Conservation (phyloP, 2,329 filamentous ascomycete genomes). For the Pseudodiploospora longispora region DNA sequence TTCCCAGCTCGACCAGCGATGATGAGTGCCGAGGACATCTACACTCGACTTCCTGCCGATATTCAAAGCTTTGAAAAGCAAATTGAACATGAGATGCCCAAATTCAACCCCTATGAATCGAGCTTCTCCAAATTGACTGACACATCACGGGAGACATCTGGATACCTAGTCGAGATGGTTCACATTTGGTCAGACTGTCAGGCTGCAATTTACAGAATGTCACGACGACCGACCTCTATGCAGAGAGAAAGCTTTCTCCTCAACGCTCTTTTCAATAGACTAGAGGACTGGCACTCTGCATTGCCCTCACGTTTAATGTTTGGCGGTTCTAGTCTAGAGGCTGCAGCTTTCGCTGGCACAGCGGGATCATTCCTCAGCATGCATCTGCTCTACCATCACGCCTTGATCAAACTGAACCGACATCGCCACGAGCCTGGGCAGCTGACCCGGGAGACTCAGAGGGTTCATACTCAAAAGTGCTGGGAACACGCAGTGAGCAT, state of each 20-base stretch:
- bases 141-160: conserved; percentile 42
- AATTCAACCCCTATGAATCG: conserved; percentile 45
- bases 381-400: conserved; percentile 59
- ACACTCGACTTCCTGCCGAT: conserved; percentile 57
- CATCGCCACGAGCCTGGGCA: conserved; percentile 37
- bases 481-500: conserved; percentile 45
- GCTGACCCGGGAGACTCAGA: conserved; percentile 31
- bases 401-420: conserved; percentile 57
- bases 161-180: conserved; percentile 53
- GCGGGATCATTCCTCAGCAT: conserved; percentile 54
- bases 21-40: conserved; percentile 57
- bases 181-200: conserved; percentile 59
- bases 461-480: conserved; percentile 39
- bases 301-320: conserved; percentile 49
- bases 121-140: conserved; percentile 14
- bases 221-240: conserved; percentile 18
- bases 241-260: conserved; percentile 27
- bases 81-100: conserved; percentile 46
- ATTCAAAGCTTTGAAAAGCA: conserved; percentile 55
- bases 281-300: conserved; percentile 50
- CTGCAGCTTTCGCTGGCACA: conserved; percentile 43
- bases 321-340: conserved; percentile 48
- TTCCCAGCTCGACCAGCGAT: conserved; percentile 45
- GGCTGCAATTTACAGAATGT: conserved; percentile 43
- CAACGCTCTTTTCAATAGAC: conserved; percentile 38